These are phyloP conservation scores for Lasiodiplodia theobromae DNA, from an alignment of 2,329 filamentous ascomycete species.

Conservation along the genomic window DNA sequence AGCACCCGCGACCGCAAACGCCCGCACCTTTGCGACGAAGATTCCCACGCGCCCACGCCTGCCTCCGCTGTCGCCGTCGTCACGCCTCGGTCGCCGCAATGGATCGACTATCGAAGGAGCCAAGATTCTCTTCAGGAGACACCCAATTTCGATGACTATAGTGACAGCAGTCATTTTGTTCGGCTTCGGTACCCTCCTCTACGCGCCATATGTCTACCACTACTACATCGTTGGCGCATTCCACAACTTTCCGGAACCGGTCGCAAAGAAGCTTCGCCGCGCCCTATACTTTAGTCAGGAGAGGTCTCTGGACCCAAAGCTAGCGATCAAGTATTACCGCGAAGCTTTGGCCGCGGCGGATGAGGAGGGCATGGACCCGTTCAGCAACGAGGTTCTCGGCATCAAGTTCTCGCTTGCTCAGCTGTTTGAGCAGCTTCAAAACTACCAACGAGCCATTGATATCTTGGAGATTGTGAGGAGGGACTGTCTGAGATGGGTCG, in stretches of 20 bases:
- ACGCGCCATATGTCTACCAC: slow-evolving; percentile 56
- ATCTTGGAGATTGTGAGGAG: slow-evolving; percentile 77
- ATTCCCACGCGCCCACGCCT: slow-evolving; percentile 38
- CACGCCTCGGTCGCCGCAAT: slow-evolving; percentile 39
- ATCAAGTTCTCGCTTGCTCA: slow-evolving; percentile 82
- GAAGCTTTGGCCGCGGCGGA: slow-evolving; percentile 77
- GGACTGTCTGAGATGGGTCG: slow-evolving; percentile 67
- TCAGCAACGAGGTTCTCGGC: slow-evolving; percentile 89
- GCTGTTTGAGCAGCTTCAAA: slow-evolving; percentile 79
- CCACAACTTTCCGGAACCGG: slow-evolving; percentile 69
- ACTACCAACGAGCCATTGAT: slow-evolving; percentile 73
- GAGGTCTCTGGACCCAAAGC: slow-evolving; percentile 68
- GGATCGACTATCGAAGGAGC: slow-evolving; percentile 39
- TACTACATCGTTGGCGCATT: slow-evolving; percentile 57
- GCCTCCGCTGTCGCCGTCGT: slow-evolving; percentile 35
- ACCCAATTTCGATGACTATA: slow-evolving; percentile 50
- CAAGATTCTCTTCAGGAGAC: slow-evolving; percentile 45
- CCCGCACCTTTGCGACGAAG: slow-evolving; percentile 33
- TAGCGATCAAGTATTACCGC: slow-evolving; percentile 84
- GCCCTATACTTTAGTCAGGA: slow-evolving; percentile 80
- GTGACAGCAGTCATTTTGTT: slow-evolving; percentile 47
- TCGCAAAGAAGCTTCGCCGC: slow-evolving; percentile 79
- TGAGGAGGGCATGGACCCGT: slow-evolving; percentile 81
- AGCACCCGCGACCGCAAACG: slow-evolving; percentile 33
- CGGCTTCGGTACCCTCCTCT: slow-evolving; percentile 49